Evolutionary conservation across 441 rosid genomes (phyloP).

Genomic region (Populus hybrid): DNA sequence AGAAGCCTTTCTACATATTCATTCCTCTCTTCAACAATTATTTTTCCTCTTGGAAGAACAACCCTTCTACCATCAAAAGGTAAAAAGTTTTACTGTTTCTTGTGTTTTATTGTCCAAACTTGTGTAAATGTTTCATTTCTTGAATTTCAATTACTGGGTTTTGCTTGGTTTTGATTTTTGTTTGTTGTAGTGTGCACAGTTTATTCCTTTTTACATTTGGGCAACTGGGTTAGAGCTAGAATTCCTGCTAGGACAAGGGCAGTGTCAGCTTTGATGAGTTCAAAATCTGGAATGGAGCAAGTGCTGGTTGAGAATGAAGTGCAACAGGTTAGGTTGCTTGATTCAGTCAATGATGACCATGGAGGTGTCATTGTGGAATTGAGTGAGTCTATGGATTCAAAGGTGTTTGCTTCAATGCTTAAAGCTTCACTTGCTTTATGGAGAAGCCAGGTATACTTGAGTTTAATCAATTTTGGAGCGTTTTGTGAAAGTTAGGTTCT

Average conservation of each 20-base stretch:
- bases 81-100: background rate
- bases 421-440: constrained; percentile 57
- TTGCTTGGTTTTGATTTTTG: background rate
- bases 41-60: background rate
- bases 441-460: constrained; percentile 58
- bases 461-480: background rate
- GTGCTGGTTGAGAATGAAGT: constrained; percentile 17
- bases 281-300: constrained; percentile 16
- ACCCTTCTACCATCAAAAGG: background rate
- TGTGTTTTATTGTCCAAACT: background rate
- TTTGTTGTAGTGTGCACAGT: background rate
- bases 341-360: constrained; percentile 51
- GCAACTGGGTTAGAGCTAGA: constrained; percentile 1
- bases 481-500: background rate
- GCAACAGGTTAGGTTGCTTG: constrained; percentile 30
- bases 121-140: background rate
- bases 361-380: constrained; percentile 74
- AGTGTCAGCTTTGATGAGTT: constrained; percentile 27
- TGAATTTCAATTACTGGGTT: background rate
- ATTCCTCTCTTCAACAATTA: background rate
- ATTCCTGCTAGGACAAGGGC: constrained; percentile 14
- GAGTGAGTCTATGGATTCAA: constrained; percentile 49
- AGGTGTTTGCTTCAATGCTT: constrained; percentile 51
- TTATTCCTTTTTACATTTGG: background rate
- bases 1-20: background rate